Evolutionary conservation across 371 early-diverging fungal species (phyloP), one percentile per base, ranked within the genome.

Genomic region (Apophysomyces sp.): DNA sequence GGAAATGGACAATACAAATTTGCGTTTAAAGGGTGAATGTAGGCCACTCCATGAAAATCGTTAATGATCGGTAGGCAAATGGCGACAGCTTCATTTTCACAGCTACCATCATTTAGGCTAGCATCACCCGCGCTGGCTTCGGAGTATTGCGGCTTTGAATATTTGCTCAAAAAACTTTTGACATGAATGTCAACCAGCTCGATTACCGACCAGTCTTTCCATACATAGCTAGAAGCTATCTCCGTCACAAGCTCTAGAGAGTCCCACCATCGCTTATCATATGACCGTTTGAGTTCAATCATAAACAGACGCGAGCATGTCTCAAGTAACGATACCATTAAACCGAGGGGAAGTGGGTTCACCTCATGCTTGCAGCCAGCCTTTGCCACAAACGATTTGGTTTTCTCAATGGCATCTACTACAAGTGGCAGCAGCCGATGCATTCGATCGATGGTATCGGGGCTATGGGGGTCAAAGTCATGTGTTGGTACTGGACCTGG

Each of bases 221-320:
- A 62, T 11, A 41, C 29, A 32, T 34, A 18, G 27, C 55, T 18
- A 1, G 24, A 27, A 13, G 36, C 28, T 11, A 62, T 13, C 28
- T n/a, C 29, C 5, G 30, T 36, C 9, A 49, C 27, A 1, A 24
- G 9, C 13, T 57, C 41, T 7, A 62, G 21, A 37, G 32, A 31
- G n/a, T 52, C 6, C 39, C 52, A 57, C 1, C 53, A 28, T 24
- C 57, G 51, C 13, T 51, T 26, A 52, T 62, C 57, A 51, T 57
- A 62, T 11, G 44, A 49, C 32, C 49, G 59, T 4, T 53, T 36
- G 16, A 49, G 55, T 28, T 65, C 60, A 6, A 65, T 52, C 36
- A 65, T 65, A 30, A 65, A n/a, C 16, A 65, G 55, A 29, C 31
- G 36, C 11, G 60, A 40, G 37, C 65, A 55, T 11, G 65, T 60